These are phyloP conservation scores for Macadamia integrifolia DNA, from an alignment of 164 flowering plant genomes.

Conservation along the genomic window DNA sequence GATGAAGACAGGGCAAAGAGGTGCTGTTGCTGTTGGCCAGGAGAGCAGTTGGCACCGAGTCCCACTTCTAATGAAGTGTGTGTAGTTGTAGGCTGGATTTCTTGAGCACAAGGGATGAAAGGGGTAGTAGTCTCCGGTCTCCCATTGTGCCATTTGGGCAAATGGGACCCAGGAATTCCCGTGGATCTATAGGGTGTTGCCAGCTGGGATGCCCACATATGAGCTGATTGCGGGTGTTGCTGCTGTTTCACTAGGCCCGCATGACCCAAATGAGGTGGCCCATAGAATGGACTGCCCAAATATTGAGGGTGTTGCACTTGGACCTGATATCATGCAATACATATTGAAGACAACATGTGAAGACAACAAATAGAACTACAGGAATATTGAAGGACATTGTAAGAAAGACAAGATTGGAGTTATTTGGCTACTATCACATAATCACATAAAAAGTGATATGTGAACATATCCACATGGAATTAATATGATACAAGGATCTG, in stretches of 20 bases:
- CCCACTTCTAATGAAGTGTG: slow-evolving; percentile 23
- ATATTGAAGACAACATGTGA: background rate
- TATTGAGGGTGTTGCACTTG: slow-evolving; percentile 38
- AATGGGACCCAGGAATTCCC: slow-evolving; percentile 16
- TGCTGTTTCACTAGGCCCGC: slow-evolving; percentile 19
- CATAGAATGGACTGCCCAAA: slow-evolving; percentile 16
- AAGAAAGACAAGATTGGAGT: too few relatives aligned
- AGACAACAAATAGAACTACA: background rate
- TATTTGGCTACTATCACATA: too few relatives aligned
- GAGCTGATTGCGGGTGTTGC: slow-evolving; percentile 25
- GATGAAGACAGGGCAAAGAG: slow-evolving; percentile 21
- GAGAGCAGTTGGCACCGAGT: slow-evolving; percentile 25
- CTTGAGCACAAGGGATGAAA: slow-evolving; percentile 14
- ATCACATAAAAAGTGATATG: too few relatives aligned
- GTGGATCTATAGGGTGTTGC: slow-evolving; percentile 17
- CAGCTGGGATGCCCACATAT: slow-evolving; percentile 38
- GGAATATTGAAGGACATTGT: too few relatives aligned
- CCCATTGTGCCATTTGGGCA: slow-evolving; percentile 39
- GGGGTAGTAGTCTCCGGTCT: slow-evolving; percentile 23
- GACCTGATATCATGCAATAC: slow-evolving; percentile 12
- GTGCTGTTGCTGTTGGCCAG: slow-evolving; percentile 36
- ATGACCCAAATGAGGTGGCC: slow-evolving; percentile 14
- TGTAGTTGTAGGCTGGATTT: slow-evolving; percentile 17
- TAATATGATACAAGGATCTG: too few relatives aligned
- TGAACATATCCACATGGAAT: too few relatives aligned